phyloP scores from a whole-genome alignment of 768 basidiomycete species.

The Tylopilus sp. region DNA sequence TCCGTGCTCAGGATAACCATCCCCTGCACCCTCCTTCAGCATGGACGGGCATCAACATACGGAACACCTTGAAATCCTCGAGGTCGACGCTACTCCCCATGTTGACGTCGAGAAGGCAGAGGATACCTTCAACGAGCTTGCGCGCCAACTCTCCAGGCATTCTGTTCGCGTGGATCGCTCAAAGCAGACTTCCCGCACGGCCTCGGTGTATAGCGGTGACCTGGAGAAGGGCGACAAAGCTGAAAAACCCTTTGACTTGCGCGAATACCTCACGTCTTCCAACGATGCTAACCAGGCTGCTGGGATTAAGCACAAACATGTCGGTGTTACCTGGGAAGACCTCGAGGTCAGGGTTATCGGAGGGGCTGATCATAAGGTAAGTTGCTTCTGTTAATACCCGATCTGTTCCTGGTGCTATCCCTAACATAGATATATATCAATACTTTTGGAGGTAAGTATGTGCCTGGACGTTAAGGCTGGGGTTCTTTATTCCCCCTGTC shows the following conservation, averaged over 20 bases:
- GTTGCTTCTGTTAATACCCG: conserved; percentile 1
- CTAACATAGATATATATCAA: conserved; percentile 44
- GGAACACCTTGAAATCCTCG: conserved; percentile 18
- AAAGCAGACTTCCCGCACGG: conserved; percentile 20
- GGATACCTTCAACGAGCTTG: conserved; percentile 53
- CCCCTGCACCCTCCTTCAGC: neutral
- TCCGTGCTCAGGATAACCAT: neutral
- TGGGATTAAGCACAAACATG: conserved; percentile 70
- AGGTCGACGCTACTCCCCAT: conserved; percentile 29
- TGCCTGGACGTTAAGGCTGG: neutral
- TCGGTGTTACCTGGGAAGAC: conserved; percentile 73
- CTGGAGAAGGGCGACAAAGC: conserved; percentile 38
- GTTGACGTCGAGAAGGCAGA: conserved; percentile 52
- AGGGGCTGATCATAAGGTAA: conserved; percentile 53
- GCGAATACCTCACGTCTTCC: conserved; percentile 62
- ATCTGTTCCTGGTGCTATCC: neutral
- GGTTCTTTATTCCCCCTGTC: neutral
- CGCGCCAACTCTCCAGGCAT: conserved; percentile 33
- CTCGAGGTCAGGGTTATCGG: conserved; percentile 61
- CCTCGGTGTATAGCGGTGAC: conserved; percentile 30
- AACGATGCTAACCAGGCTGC: conserved; percentile 64
- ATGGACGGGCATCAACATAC: conserved; percentile 6
- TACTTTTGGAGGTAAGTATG: conserved; percentile 53
- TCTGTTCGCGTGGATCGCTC: conserved; percentile 10
- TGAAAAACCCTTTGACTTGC: conserved; percentile 52